Evolutionary conservation across 2,329 filamentous ascomycete genomes (phyloP).

Genomic region (Clonostachys rosea): DNA sequence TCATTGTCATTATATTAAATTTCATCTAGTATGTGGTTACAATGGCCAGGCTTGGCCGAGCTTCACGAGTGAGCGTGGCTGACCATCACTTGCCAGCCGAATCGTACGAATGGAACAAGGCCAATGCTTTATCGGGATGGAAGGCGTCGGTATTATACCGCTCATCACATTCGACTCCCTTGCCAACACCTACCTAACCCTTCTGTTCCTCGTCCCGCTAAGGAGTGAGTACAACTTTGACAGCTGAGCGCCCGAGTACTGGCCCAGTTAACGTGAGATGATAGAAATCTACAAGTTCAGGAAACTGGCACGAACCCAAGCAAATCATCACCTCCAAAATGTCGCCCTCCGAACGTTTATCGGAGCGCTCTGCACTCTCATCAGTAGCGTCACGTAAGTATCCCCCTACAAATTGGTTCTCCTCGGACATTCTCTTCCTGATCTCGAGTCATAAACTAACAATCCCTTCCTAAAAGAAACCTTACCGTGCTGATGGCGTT

Average conservation of each 20-base stretch:
- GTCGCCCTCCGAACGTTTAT: slow-evolving; percentile 55
- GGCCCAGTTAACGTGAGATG: neutral
- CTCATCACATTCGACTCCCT: slow-evolving; percentile 57
- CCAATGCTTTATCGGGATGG: slow-evolving; percentile 58
- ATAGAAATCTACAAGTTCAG: slow-evolving; percentile 51
- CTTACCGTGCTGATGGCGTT: slow-evolving; percentile 53
- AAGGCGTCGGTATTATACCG: slow-evolving; percentile 52
- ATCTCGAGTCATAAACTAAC: neutral
- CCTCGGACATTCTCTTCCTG: neutral
- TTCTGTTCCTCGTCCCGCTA: slow-evolving; percentile 58
- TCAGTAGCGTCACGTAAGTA: slow-evolving; percentile 51
- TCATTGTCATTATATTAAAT: slow-evolving; percentile 47
- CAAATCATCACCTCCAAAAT: slow-evolving; percentile 37
- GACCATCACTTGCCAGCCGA: slow-evolving; percentile 30
- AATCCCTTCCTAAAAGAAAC: slow-evolving; percentile 35
- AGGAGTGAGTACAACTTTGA: slow-evolving; percentile 32
- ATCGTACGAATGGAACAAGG: slow-evolving; percentile 50
- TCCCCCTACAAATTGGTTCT: neutral
- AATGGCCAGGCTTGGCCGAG: neutral
- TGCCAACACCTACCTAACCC: slow-evolving; percentile 59
- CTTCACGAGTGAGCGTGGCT: neutral
- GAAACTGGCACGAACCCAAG: slow-evolving; percentile 31
- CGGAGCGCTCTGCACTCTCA: slow-evolving; percentile 50
- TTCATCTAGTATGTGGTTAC: slow-evolving; percentile 50
- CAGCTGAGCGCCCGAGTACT: neutral